phyloP scores from a whole-genome alignment of 2,329 filamentous ascomycete species.

The Trichoderma breve region DNA sequence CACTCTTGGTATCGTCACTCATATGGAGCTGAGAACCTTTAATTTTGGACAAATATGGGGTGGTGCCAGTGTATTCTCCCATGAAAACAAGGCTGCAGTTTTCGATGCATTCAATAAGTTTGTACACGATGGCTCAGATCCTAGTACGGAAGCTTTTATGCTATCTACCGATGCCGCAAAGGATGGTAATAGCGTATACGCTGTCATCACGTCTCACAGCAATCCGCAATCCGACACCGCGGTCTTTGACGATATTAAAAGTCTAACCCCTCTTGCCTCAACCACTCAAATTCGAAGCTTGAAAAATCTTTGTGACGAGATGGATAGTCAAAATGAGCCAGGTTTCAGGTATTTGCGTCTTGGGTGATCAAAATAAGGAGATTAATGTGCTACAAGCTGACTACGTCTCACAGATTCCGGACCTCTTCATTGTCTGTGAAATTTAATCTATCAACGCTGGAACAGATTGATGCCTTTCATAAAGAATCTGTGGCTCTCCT shows the following conservation, averaged over 20 bases:
- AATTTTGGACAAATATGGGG: neutral
- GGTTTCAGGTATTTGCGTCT: neutral
- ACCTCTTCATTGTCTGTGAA: neutral
- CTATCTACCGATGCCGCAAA: neutral
- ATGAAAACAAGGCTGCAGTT: neutral
- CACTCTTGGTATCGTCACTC: neutral
- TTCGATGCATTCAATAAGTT: neutral
- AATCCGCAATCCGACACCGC: neutral
- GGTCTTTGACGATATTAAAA: neutral
- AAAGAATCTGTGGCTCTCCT: neutral
- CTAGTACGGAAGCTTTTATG: neutral
- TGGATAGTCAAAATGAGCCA: neutral
- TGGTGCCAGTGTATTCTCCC: neutral
- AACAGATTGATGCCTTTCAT: neutral
- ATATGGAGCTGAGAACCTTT: neutral
- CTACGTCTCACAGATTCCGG: neutral
- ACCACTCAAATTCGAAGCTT: neutral
- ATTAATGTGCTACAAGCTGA: neutral
- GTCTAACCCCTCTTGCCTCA: neutral
- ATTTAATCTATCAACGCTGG: neutral
- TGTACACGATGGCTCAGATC: neutral
- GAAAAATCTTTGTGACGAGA: neutral
- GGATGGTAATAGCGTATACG: neutral
- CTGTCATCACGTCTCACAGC: neutral
- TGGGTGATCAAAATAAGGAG: neutral